Evolutionary conservation across 2,329 filamentous ascomycete genomes (phyloP), one percentile per base, ranked within the genome.

Genomic region (Penicillium decumbens): DNA sequence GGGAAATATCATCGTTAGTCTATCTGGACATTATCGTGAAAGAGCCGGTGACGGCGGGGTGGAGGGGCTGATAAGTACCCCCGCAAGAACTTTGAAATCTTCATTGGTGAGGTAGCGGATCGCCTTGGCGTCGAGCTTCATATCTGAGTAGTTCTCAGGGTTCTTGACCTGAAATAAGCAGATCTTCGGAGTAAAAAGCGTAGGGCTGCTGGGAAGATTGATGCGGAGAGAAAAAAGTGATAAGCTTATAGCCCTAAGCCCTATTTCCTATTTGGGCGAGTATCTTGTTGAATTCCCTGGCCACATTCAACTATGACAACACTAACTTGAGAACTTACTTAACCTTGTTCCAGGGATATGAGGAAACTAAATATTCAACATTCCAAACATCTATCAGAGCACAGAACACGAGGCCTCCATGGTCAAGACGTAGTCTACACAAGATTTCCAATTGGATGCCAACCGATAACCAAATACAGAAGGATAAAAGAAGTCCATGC

Each of bases 41-140:
- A 40, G 42, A 24, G 29, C 43, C 32, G 12, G 43, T 55, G 59
- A 59, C 54, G 47, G 56, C 51, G 61, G 62, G 52, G 55, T 50
- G 47, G 55, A 55, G 59, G 61, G 56, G 55, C 83, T 43, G 54
- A 59, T 61, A 58, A 56, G 55, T 84, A 95, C 92, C 63, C 89
- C 93, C 66, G 89, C 86, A 54, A 98, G 85, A 55, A 96, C 91
- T 62, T 88, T 83, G 89, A 95, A 98, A 77, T 98, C 93, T 73
- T 97, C 93, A 13, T 83, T 75, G 43, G 88, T 86, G 70, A 98
- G 82, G 73, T 98, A 92, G 69, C 95, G 90, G 75, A 98, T 85
- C 43, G 88, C 86, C 70, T 90, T 90, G 43, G 92, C 91, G 70
- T 98, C 90, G 70, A 98, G 83, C 78, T 93, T 95, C 93, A 98